These are phyloP conservation scores for Linum usitatissimum DNA, from an alignment of 345 rosid genomes.

Conservation along the genomic window DNA sequence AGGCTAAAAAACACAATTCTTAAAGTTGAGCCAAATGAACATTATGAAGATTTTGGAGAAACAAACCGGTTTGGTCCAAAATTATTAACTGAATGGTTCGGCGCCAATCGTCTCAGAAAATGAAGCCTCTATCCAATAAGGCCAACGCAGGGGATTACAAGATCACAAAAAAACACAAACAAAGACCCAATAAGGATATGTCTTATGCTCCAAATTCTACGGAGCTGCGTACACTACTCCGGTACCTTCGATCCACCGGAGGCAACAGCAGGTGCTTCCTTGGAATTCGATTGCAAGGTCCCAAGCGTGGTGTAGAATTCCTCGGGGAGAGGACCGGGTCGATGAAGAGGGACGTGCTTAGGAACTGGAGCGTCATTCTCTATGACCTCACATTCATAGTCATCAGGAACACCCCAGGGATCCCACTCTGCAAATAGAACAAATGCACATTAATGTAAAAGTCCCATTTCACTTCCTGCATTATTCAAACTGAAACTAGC, in stretches of 20 bases:
- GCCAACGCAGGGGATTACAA: not conserved
- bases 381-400: conserved; percentile 75
- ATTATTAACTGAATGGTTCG: not conserved
- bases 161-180: not conserved
- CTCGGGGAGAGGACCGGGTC: conserved; percentile 91
- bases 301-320: conserved; percentile 75
- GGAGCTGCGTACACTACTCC: not conserved
- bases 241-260: conserved; percentile 30
- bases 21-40: no score
- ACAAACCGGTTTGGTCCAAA: not conserved
- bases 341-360: conserved; percentile 84
- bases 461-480: not conserved
- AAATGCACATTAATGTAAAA: no score
- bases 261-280: conserved; percentile 37
- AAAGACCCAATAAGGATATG: not conserved
- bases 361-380: conserved; percentile 90
- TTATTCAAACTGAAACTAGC: no score
- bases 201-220: not conserved
- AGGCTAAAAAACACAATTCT: no score
- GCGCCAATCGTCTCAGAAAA: not conserved
- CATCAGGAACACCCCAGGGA: conserved; percentile 98
- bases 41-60: no score
- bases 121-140: not conserved
- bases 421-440: conserved; percentile 61
- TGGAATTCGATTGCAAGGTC: conserved; percentile 26